Base-by-base conservation (phyloP, 352 stramenopile genomes). In the Pythium coloratum region DNA sequence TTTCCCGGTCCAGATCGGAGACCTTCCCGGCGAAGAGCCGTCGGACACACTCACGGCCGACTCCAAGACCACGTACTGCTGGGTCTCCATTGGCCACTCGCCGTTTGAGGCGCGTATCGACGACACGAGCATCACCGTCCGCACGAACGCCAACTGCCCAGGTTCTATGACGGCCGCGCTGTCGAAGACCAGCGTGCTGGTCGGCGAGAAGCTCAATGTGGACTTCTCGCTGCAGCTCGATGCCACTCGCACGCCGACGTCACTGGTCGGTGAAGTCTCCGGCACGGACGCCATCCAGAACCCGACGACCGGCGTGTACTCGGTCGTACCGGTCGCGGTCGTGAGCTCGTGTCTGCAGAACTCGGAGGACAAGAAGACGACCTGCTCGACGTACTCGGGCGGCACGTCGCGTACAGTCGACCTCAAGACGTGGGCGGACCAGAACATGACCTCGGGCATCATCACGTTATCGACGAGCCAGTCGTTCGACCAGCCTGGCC, bases 41-140 rank as follows among this genome's bases (percentile, higher is more conserved):
- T 51, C 13, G 0, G 63, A 60, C 2, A 75, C 63, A 53, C 82
- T 92, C 60, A 70, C 63, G 32, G 75, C 73, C n/a, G 84, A 91
- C 61, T 84, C 79, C 26, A 77, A 76, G 34, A 91, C 85, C 2
- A 93, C 83, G 18, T 93, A 91, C 67, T 93, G 85, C 76, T 93
- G 85, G 85, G 78, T 76, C 9, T 64, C 78, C 1, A 59, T 75
- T 33, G 77, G 86, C 66, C 66, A 76, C 28, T 88, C 82, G 6
- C 72, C 81, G n/a, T 92, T 90, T 46, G 83, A 92, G 26, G 67
- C 75, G 30, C 76, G 73, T 24, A 72, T 91, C 38, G 72, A 75
- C 4, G 73, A 84, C 14, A 14, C 24, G 18, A 70, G 77, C 59
- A 73, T 89, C 10, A 86, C 79, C 0, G 75, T 94, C 44, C 85